Percentiles rank a stretch among this genome's conserved stretches.
phyloP scores from a whole-genome alignment of 441 rosid species.

The Pelargonium citronellum region DNA sequence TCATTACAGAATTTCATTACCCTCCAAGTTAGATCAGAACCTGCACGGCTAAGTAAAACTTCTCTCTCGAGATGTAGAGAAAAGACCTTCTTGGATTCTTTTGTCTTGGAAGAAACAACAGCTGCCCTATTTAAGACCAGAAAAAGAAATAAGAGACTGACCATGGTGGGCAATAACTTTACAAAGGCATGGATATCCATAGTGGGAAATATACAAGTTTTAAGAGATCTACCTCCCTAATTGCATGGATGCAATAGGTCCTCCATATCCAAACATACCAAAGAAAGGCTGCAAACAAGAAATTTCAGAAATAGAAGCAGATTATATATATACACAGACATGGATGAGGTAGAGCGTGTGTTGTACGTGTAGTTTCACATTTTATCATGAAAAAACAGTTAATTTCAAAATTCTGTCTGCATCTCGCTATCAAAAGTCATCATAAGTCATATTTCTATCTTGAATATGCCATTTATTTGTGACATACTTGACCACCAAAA shows the following conservation, averaged over 20 bases:
- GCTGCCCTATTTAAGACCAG: slow-evolving; percentile 35
- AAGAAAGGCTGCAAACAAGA: slow-evolving; percentile 49
- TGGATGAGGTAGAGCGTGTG: not conserved
- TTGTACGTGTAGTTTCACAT: not conserved
- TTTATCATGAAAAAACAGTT: not conserved
- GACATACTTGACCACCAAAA: not conserved
- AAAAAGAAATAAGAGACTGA: not conserved
- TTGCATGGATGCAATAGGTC: slow-evolving; percentile 62
- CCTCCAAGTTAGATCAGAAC: slow-evolving; percentile 48
- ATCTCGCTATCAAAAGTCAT: not conserved
- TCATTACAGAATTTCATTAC: slow-evolving; percentile 28
- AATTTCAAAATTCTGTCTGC: not conserved
- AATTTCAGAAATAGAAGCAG: not conserved
- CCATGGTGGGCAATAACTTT: not conserved
- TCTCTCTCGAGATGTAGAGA: slow-evolving; percentile 49
- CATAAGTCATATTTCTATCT: not conserved
- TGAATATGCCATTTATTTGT: not conserved
- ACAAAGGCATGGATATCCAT: not conserved
- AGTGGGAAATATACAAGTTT: slow-evolving; percentile 3
- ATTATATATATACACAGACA: too few species aligned
- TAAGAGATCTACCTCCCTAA: slow-evolving; percentile 50
- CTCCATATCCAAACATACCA: slow-evolving; percentile 89
- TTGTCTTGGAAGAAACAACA: slow-evolving; percentile 59
- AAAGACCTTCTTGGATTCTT: slow-evolving; percentile 49
- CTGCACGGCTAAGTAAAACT: slow-evolving; percentile 37